A percentile compares a stretch with the other conserved stretches of the same genome.
Evolutionary conservation across 768 basidiomycete genomes (phyloP).

Genomic region (Termitomyces heimii): DNA sequence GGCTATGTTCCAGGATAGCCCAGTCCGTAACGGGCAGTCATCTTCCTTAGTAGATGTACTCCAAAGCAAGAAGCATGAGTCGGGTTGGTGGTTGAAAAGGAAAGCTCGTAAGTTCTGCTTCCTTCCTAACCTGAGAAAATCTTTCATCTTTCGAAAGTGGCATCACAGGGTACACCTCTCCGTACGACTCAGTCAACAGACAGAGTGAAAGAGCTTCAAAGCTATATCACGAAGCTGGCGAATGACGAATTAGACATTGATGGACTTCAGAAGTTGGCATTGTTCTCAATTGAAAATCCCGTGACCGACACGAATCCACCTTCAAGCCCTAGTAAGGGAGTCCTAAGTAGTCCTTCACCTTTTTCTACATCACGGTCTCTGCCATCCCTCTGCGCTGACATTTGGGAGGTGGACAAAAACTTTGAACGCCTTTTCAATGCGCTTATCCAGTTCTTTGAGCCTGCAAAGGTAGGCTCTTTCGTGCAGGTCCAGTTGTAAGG

Average conservation of each 20-base stretch:
- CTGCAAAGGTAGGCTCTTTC: slow-evolving; percentile 45
- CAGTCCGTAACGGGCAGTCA: slow-evolving; percentile 45
- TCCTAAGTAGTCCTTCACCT: slow-evolving; percentile 55
- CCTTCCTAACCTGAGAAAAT: not conserved
- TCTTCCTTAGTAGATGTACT: slow-evolving; percentile 66
- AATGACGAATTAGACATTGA: slow-evolving; percentile 43
- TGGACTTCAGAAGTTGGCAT: slow-evolving; percentile 59
- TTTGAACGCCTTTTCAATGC: slow-evolving; percentile 69
- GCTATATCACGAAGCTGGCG: slow-evolving; percentile 49
- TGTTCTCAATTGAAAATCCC: slow-evolving; percentile 57
- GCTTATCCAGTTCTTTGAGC: slow-evolving; percentile 57
- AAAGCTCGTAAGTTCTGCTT: slow-evolving; percentile 49
- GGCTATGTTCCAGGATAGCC: slow-evolving; percentile 79
- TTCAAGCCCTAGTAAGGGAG: slow-evolving; percentile 44
- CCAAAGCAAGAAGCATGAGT: slow-evolving; percentile 61
- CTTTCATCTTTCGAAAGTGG: slow-evolving; percentile 27
- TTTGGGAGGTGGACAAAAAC: slow-evolving; percentile 69
- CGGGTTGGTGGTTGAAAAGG: slow-evolving; percentile 82
- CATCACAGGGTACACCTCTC: slow-evolving; percentile 42
- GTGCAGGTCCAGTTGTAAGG: not conserved
- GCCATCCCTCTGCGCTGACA: slow-evolving; percentile 41
- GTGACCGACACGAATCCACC: slow-evolving; percentile 48
- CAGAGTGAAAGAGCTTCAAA: slow-evolving; percentile 43
- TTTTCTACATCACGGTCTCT: slow-evolving; percentile 35
- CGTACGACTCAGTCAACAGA: slow-evolving; percentile 33